Evolutionary conservation across 257 asterid genomes (phyloP).

Genomic region (Voacanga thouarsii): DNA sequence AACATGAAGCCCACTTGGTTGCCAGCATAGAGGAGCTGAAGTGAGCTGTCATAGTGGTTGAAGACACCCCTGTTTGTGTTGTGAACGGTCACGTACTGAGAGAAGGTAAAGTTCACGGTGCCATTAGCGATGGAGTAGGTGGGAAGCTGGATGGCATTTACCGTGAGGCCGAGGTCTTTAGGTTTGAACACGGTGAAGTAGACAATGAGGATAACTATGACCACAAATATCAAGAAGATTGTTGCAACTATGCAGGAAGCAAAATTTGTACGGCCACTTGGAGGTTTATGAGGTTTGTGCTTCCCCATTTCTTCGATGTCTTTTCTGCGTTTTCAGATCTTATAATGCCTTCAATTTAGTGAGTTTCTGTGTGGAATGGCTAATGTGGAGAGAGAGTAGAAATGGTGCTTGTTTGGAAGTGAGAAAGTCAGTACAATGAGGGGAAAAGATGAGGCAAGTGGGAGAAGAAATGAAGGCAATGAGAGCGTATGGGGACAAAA

Average conservation of each 20-base stretch:
- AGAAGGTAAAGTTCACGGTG: constrained; percentile 76
- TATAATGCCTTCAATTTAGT: background rate
- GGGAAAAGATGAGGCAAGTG: background rate
- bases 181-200: constrained; percentile 82
- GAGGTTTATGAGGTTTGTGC: constrained; percentile 43
- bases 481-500: background rate
- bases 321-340: background rate
- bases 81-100: constrained; percentile 59
- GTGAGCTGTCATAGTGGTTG: constrained; percentile 84
- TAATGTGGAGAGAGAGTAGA: background rate
- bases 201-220: constrained; percentile 44
- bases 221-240: constrained; percentile 56
- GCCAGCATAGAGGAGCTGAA: constrained; percentile 65
- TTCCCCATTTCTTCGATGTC: constrained; percentile 32
- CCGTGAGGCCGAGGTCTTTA: constrained; percentile 51
- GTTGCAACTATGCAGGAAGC: constrained; percentile 80
- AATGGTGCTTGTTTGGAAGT: constrained; percentile 3
- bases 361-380: background rate
- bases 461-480: background rate
- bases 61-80: constrained; percentile 78
- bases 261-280: constrained; percentile 68
- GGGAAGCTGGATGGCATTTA: constrained; percentile 73
- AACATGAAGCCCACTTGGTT: constrained; percentile 79
- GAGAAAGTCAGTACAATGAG: background rate
- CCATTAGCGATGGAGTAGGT: constrained; percentile 62